phyloP scores from a whole-genome alignment of 306 rosid genomes.

The Myrica gale region DNA sequence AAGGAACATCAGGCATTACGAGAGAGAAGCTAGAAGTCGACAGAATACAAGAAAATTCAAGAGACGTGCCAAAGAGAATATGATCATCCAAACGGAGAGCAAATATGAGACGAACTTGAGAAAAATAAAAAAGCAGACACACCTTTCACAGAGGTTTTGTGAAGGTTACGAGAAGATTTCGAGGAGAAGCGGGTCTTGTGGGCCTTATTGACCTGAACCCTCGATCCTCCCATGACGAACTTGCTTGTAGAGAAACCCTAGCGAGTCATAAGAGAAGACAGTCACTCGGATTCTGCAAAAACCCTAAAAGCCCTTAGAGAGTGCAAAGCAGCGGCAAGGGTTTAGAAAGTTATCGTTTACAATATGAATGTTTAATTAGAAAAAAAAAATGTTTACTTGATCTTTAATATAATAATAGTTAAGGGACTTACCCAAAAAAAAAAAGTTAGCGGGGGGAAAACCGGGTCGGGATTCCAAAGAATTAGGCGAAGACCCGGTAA shows the following conservation, averaged over 20 bases:
- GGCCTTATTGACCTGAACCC: slow-evolving; percentile 64
- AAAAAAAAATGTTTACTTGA: too few relatives aligned
- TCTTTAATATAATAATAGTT: too few relatives aligned
- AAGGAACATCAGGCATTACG: not conserved
- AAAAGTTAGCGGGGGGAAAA: too few relatives aligned
- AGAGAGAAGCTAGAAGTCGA: not conserved
- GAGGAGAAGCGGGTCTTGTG: slow-evolving; percentile 81
- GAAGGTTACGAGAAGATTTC: slow-evolving; percentile 64
- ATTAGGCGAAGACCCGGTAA: too few relatives aligned
- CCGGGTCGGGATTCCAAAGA: too few relatives aligned
- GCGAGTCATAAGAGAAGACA: not conserved
- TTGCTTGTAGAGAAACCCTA: not conserved
- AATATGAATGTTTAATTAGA: too few relatives aligned
- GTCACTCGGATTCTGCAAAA: not conserved
- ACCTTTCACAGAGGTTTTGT: slow-evolving; percentile 63
- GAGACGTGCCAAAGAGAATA: too few relatives aligned
- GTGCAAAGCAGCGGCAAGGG: not conserved
- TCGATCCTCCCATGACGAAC: slow-evolving; percentile 55
- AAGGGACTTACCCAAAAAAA: too few relatives aligned
- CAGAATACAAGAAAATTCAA: not conserved
- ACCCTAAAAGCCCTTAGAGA: not conserved
- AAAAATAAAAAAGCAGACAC: not conserved
- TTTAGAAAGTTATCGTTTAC: not conserved
- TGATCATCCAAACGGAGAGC: not conserved
- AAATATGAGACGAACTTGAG: not conserved